Base-by-base conservation (phyloP, 2,329 filamentous ascomycete genomes). In the Alternaria sp. region DNA sequence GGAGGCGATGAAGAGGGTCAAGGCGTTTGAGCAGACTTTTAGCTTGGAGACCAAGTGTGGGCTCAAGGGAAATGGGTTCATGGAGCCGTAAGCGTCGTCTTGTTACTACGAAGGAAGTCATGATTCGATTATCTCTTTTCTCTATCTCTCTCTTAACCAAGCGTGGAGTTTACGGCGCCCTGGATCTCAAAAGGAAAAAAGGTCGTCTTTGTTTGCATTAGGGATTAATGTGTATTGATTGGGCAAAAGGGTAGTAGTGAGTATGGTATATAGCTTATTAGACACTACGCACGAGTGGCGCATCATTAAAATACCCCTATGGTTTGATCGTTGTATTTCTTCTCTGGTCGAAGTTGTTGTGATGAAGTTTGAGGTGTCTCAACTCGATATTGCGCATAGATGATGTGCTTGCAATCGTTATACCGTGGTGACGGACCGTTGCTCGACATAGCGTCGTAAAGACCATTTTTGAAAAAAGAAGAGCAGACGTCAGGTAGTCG, bases 21-120 rank as follows among this genome's bases (percentile, higher is more conserved):
- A 72, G 40, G 65, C 68, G 16, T 71, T 77, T 20, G 69, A 73
- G 58, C 52, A 67, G 34, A 75, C 59, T 25, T 75, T 78, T 41
- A 51, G 51, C 16, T 55, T 79, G 11, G 63, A 74, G 64, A 79
- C 77, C 4, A 62, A 74, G 20, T 72, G 66, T 59, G 59, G 70
- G 27, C 58, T 74, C 63, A 62, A 54, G 16, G 69, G 65, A 28
- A 69, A 77, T 54, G 77, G 77, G 3, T 78, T 77, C 65, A 78
- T 79, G 77, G 52, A 69, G 34, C 77, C 77, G 16, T 79, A 66
- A 27, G 32, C 30, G 46, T 32, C 20, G 22, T 44, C 4, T 9
- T 3, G 10, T 41, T 22, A 20, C 34, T 38, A n/a, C 34, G 7
- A 38, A n/a, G 34, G 34, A 4, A n/a, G 16, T 30, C 28, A 30